Evolutionary conservation across 768 basidiomycete species (phyloP).

Genomic region (Cyathus striatus): DNA sequence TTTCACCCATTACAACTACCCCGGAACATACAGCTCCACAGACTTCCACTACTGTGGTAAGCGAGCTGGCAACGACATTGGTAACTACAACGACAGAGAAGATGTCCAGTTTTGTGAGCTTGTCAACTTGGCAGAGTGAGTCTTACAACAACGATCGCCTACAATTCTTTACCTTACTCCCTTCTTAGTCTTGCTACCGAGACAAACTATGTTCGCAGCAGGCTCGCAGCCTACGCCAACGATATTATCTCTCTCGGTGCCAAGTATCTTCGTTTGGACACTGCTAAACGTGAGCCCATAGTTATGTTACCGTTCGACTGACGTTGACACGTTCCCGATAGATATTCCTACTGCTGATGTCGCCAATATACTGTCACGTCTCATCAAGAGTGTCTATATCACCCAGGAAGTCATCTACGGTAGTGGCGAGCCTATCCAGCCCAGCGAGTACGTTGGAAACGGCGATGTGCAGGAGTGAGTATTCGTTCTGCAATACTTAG

Average conservation of each 20-base stretch:
- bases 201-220: slow-evolving; percentile 48
- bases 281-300: slow-evolving; percentile 48
- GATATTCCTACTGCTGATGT: slow-evolving; percentile 53
- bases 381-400: slow-evolving; percentile 44
- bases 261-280: slow-evolving; percentile 59
- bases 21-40: slow-evolving; percentile 33
- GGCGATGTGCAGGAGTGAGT: slow-evolving; percentile 62
- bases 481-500: too few species aligned
- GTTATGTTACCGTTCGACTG: neutral
- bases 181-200: slow-evolving; percentile 54
- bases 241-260: slow-evolving; percentile 58
- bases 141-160: slow-evolving; percentile 3
- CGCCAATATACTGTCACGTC: slow-evolving; percentile 42
- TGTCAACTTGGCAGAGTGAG: slow-evolving; percentile 47
- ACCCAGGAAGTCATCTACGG: slow-evolving; percentile 62
- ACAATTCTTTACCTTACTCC: neutral
- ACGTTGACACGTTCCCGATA: slow-evolving; percentile 12
- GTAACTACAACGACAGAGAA: slow-evolving; percentile 42
- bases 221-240: slow-evolving; percentile 52
- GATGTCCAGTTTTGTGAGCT: slow-evolving; percentile 60
- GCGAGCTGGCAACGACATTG: slow-evolving; percentile 45
- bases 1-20: slow-evolving; percentile 51
- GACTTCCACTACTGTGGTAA: slow-evolving; percentile 49
- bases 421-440: slow-evolving; percentile 45
- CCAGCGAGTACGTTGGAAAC: slow-evolving; percentile 49